Evolutionary conservation across 1,139 yeast genomes (phyloP).

Genomic region (Geotrichum aggregatum): DNA sequence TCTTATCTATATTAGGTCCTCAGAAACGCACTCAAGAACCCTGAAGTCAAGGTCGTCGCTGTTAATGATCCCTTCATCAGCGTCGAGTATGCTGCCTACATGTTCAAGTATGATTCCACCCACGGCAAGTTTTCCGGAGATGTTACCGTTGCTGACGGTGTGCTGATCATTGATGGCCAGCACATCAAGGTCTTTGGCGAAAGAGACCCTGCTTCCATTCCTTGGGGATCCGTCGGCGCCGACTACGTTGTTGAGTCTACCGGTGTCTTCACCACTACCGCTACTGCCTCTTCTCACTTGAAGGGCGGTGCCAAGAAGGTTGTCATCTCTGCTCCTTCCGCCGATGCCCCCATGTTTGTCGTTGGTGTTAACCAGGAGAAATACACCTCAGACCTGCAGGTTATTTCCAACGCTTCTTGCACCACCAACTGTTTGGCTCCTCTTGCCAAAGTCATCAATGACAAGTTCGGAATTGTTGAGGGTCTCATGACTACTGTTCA

Average conservation of each 20-base stretch:
- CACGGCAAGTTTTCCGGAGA: slow-evolving; percentile 74
- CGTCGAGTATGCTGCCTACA: slow-evolving; percentile 79
- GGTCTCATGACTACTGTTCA: slow-evolving; percentile 90
- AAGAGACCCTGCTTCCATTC: slow-evolving; percentile 72
- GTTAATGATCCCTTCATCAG: slow-evolving; percentile 81
- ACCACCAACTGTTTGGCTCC: slow-evolving; percentile 91
- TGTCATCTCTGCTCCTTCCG: slow-evolving; percentile 81
- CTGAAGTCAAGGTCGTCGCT: slow-evolving; percentile 70
- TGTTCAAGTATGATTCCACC: slow-evolving; percentile 86
- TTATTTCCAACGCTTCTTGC: slow-evolving; percentile 83
- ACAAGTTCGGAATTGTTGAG: slow-evolving; percentile 75
- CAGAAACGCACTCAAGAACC: slow-evolving; percentile 69
- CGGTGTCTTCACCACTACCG: slow-evolving; percentile 78
- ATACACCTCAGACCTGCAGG: slow-evolving; percentile 66
- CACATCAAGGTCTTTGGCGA: slow-evolving; percentile 67
- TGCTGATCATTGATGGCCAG: slow-evolving; percentile 63
- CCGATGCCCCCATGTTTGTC: slow-evolving; percentile 87
- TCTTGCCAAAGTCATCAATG: slow-evolving; percentile 77
- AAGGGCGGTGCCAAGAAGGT: slow-evolving; percentile 89
- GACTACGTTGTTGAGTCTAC: slow-evolving; percentile 83
- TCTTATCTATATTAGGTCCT: slow-evolving; percentile 38
- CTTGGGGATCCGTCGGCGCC: slow-evolving; percentile 77
- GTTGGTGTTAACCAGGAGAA: slow-evolving; percentile 74
- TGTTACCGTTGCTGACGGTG: slow-evolving; percentile 55
- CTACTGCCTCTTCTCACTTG: slow-evolving; percentile 75